phyloP scores from a whole-genome alignment of 2,329 filamentous ascomycete genomes.

The Botrytis galanthina region DNA sequence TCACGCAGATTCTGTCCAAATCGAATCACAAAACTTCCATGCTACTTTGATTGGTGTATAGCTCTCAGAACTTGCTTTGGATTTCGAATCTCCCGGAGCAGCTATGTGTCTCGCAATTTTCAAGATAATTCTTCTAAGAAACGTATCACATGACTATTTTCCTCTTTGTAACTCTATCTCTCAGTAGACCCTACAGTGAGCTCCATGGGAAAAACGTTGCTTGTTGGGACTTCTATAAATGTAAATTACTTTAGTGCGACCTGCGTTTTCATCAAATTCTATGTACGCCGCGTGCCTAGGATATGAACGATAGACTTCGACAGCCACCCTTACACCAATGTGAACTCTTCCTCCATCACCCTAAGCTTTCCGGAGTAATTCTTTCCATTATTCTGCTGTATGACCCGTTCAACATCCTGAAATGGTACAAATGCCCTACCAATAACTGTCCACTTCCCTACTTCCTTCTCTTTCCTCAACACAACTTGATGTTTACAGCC shows the following conservation, averaged over 20 bases:
- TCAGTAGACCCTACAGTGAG: neutral
- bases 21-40: neutral
- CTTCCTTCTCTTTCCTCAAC: neutral
- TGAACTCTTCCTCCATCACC: neutral
- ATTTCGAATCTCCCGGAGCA: neutral
- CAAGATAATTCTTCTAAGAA: neutral
- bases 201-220: too few relatives aligned
- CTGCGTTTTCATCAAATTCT: neutral
- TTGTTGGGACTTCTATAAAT: too few relatives aligned
- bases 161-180: neutral
- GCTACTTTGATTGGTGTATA: neutral
- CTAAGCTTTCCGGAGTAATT: neutral
- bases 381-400: neutral
- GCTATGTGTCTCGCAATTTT: neutral
- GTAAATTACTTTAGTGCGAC: neutral
- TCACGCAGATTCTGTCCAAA: neutral
- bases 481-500: neutral
- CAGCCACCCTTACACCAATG: neutral
- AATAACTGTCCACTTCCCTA: neutral
- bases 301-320: neutral
- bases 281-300: neutral
- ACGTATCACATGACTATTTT: neutral
- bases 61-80: neutral
- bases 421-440: neutral
- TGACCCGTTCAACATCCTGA: neutral